Evolutionary conservation across 108 stramenopile species (phyloP), one percentile per base, ranked within the genome.

Genomic region (Cylindrotheca closterium): DNA sequence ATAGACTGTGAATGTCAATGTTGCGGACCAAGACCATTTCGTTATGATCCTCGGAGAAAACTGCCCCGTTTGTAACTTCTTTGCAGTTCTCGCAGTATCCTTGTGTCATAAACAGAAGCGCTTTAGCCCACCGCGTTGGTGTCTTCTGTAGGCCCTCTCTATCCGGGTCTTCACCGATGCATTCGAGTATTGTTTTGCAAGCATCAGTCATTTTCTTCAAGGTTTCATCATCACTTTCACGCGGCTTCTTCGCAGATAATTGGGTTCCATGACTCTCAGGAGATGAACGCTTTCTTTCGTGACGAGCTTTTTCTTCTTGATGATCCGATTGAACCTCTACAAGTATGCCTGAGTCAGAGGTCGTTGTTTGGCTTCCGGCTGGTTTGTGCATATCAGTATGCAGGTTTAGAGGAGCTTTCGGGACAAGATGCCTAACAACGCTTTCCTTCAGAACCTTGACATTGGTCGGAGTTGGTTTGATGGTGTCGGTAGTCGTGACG

Each of bases 11-110:
- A 47, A 99, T 90, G 58, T 96, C 96, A 71, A 99, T 99, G 79
- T 99, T 91, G 65, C 87, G 84, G 18, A 99, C 97, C 7, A 98
- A 85, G 19, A 99, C 96, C 90, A 98, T 97, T 73, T 98, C 97
- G 53, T 85, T 80, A 65, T 96, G 92, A 65, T 82, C 71, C 60
- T 90, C 89, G 53, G 91, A 92, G 72, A 99, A 99, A 28, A 99
- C 69, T 2, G 97, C 99, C 23, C 79, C 85, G 61, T 96, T 95
- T 19, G 96, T 80, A 28, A 99, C 93, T 55, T 81, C 80, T 10
- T 68, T 47, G 32, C 89, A 70, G 42, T 73, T 74, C 60, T 92
- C 83, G 23, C 67, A 37, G 60, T 99, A 99, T 3, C 98, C 98
- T 50, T 82, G 56, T 21, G 95, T 97, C 81, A 96, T 89, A 70